Evolutionary conservation across 805 yeast genomes (phyloP).

Genomic region (Komagataella phaffii): DNA sequence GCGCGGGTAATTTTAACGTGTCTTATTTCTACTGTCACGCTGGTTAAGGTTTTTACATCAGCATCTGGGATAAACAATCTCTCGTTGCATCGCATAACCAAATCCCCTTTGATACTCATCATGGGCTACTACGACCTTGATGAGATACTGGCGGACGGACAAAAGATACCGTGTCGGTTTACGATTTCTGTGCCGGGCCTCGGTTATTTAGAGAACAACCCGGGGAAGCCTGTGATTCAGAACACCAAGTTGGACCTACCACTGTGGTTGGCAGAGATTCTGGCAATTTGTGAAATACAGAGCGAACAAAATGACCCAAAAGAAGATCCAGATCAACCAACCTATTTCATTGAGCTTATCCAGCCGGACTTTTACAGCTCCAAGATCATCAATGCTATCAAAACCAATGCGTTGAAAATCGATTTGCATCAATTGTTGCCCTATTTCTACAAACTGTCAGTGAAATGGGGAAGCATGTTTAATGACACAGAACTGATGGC

Average conservation of each 20-base stretch:
- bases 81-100: not conserved
- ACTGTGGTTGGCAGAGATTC: slow-evolving; percentile 73
- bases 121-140: slow-evolving; percentile 58
- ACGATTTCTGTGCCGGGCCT: slow-evolving; percentile 70
- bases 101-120: not conserved
- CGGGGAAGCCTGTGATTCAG: slow-evolving; percentile 43
- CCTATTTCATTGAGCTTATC: slow-evolving; percentile 49
- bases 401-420: slow-evolving; percentile 52
- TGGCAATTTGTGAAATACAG: slow-evolving; percentile 37
- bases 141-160: slow-evolving; percentile 58
- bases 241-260: slow-evolving; percentile 69
- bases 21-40: not conserved
- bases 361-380: slow-evolving; percentile 58
- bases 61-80: not conserved
- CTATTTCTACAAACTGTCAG: slow-evolving; percentile 55
- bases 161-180: slow-evolving; percentile 70
- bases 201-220: slow-evolving; percentile 77
- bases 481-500: slow-evolving; percentile 49
- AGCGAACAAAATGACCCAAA: slow-evolving; percentile 9
- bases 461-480: slow-evolving; percentile 68
- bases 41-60: not conserved
- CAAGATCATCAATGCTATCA: slow-evolving; percentile 70
- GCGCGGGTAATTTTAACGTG: not conserved
- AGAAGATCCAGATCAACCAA: slow-evolving; percentile 16
- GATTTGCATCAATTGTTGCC: slow-evolving; percentile 56